Conservation (phyloP, 2,329 filamentous ascomycete species). For the Curvularia verruculosa region DNA sequence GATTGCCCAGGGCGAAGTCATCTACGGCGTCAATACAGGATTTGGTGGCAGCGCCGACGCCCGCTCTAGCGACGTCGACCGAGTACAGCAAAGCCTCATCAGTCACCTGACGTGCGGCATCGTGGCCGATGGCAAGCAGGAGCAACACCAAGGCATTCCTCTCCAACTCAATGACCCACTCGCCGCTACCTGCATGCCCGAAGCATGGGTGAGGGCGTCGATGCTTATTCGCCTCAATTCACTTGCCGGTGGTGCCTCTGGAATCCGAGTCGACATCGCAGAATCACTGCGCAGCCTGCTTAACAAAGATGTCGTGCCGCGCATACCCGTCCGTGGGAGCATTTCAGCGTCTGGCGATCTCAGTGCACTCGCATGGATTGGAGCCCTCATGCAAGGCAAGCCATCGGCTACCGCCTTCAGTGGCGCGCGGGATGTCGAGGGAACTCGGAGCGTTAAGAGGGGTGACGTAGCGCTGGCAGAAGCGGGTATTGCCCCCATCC, state of each 20-base stretch:
- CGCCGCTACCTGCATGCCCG: background rate
- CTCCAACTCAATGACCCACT: background rate
- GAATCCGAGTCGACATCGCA: background rate
- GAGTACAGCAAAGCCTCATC: background rate
- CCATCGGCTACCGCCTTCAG: background rate
- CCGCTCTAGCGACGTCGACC: background rate
- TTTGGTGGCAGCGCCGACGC: background rate
- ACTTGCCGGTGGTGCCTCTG: background rate
- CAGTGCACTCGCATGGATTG: background rate
- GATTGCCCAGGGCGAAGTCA: background rate
- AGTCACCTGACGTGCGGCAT: background rate
- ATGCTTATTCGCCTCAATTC: background rate
- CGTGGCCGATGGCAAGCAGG: background rate
- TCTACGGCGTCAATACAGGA: background rate
- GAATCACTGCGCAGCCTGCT: background rate
- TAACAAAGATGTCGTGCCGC: background rate
- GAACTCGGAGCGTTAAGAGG: background rate
- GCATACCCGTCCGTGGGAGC: background rate
- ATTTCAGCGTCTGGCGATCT: background rate
- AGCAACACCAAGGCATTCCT: background rate
- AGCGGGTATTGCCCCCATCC: background rate
- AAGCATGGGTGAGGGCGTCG: background rate
- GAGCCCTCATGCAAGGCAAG: background rate
- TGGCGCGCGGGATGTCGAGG: background rate
- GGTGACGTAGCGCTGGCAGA: background rate